phyloP scores from a whole-genome alignment of 1,139 yeast genomes.

The Waltiozyma sp. region DNA sequence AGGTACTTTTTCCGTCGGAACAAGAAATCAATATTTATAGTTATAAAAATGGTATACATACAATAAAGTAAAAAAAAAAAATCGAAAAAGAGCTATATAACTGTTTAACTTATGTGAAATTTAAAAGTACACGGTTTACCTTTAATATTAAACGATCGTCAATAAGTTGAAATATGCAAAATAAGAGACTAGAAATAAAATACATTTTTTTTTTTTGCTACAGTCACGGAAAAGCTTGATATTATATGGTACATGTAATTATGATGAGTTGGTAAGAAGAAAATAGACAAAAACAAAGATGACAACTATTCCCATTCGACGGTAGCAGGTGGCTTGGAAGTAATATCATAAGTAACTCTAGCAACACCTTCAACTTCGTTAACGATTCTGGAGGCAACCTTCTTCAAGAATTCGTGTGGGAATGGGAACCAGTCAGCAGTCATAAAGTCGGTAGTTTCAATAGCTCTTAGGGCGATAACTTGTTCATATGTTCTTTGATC shows the following conservation, averaged over 20 bases:
- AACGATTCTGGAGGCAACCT: constrained; percentile 90
- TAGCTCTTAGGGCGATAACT: constrained; percentile 96
- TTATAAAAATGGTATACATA: too few relatives aligned
- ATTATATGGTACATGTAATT: constrained; percentile 1
- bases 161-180: too few relatives aligned
- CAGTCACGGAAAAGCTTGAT: too few relatives aligned
- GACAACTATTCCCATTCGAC: constrained; percentile 87
- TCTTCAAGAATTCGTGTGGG: constrained; percentile 86
- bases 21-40: too few relatives aligned
- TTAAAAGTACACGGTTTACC: too few relatives aligned
- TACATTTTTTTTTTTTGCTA: too few relatives aligned
- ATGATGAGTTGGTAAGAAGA: not conserved
- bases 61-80: too few relatives aligned
- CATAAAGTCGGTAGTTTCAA: constrained; percentile 97
- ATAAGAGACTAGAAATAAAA: too few relatives aligned
- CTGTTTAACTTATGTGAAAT: too few relatives aligned
- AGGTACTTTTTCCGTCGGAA: too few relatives aligned
- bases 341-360: constrained; percentile 95
- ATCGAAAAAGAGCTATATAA: too few relatives aligned
- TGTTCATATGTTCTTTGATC: constrained; percentile 99
- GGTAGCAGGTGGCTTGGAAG: constrained; percentile 98
- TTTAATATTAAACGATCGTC: too few relatives aligned
- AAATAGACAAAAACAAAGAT: not conserved
- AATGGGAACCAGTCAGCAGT: constrained; percentile 98
- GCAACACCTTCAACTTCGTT: constrained; percentile 99